Base-by-base conservation (phyloP, 306 rosid genomes). In the Casuarina cunninghamiana region DNA sequence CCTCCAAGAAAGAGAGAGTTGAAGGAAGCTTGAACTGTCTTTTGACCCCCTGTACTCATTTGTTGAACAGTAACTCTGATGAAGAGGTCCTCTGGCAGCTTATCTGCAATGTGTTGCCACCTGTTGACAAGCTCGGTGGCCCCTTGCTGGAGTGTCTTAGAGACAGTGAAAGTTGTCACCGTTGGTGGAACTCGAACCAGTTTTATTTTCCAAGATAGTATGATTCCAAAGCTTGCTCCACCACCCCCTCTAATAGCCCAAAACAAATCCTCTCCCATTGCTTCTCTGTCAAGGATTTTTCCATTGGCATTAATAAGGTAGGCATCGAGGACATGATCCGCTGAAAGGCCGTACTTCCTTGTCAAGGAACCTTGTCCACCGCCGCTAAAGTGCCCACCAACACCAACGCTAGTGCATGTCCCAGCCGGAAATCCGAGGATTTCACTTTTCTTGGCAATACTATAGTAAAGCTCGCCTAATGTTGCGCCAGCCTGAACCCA, bases 401-500 rank as follows among this genome's bases (percentile, higher is more conserved):
- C 3, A 0, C 91, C 91, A 5, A 88, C 76, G 17, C 88, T 88
- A 0, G 89, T 87, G 72, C 91, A 90, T 2, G 75, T 0, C 21
- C 93, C 93, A 11, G 91, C 92, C 53, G 92, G 96, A 82, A 83
- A 92, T 4, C 90, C 88, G 69, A 57, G 89, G 55, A 82, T 55
- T 1, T 72, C 35, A 72, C 91, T 90, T 66, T 76, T 79, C 63
- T 83, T 82, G 1, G 79, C 81, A 35, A 92, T 87, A 69, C 75
- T 77, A 58, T 87, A 88, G 41, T 90, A 90, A 39, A 87, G 85
- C 73, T 90, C 93, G 0, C 97, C 95, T 0, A 80, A 60, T 0
- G 93, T 85, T 3, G 95, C 89, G 2, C 95, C 95, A 1, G 93
- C 84, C 77, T 90, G 90, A 54, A 86, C 75, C 95, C 95, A 92